Evolutionary conservation across 2,329 filamentous ascomycete genomes (phyloP).

Genomic region (Thermomyces lanuginosus): DNA sequence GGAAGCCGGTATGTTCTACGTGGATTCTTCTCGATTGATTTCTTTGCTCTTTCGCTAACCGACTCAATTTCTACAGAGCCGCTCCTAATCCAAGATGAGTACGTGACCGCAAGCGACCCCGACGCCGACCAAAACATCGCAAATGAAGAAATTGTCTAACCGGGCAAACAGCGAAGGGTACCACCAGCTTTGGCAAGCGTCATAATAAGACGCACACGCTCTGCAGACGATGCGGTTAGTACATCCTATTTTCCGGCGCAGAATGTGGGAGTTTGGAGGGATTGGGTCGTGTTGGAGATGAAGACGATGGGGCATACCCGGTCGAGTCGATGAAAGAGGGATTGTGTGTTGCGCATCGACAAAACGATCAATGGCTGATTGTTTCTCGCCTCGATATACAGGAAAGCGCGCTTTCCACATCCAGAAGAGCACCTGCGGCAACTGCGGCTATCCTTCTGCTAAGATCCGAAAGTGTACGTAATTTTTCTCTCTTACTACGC

Average conservation of each 20-base stretch:
- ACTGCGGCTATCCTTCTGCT: constrained; percentile 92
- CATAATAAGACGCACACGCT: constrained; percentile 98
- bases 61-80: constrained; percentile 12
- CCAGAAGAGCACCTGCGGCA: constrained; percentile 96
- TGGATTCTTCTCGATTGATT: constrained; percentile 2
- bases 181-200: constrained; percentile 59
- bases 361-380: too few relatives aligned
- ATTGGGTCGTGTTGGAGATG: constrained; percentile 3
- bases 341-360: too few relatives aligned
- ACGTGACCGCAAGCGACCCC: constrained; percentile 23
- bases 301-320: too few relatives aligned
- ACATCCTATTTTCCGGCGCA: constrained; percentile 7
- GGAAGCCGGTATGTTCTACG: constrained; percentile 16
- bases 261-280: background rate
- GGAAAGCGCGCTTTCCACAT: constrained; percentile 96
- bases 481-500: too few relatives aligned
- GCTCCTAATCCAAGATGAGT: constrained; percentile 44
- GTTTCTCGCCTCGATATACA: too few relatives aligned
- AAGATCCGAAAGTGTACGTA: constrained; percentile 95
- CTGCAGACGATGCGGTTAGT: constrained; percentile 96
- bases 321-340: too few relatives aligned
- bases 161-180: constrained; percentile 50
- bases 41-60: constrained; percentile 12
- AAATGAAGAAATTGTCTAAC: constrained; percentile 27
- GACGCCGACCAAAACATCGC: constrained; percentile 10